Evolutionary conservation across 1,139 yeast genomes (phyloP), one percentile per base, ranked within the genome.

Genomic region (Tardiomyces depauwii): DNA sequence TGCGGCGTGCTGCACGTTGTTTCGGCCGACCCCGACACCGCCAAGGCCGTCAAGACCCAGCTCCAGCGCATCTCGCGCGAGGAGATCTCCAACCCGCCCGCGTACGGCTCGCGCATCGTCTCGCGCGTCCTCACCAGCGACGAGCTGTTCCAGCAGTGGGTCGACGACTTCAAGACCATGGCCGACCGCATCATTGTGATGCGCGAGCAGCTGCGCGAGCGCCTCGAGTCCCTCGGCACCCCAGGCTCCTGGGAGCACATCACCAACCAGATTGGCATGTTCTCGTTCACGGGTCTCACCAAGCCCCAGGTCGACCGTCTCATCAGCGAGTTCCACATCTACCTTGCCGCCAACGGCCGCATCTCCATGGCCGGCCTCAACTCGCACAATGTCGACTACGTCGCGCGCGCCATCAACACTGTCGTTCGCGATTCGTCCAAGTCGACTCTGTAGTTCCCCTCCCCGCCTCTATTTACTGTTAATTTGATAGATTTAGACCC

Each of bases 251-350:
- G 97, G 97, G 83, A 81, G 50, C 95, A 86, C 63, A 75, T 91
- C 63, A 72, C 82, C 52, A 74, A 80, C 61, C 97, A 91, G 68
- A 84, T 93, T 65, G 98, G 98, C 61, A 91, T 91, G 97, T 91
- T 91, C 67, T 86, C 89, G 48, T 91, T 76, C 72, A 89, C 96
- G 40, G 96, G 96, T 12, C 75, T 91, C 54, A 65, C 70, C 30
- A 70, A 79, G 41, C 76, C 73, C 41, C 95, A 87, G 66, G 91
- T 85, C 43, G 71, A 77, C 47, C 70, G 72, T 54, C 74, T 91
- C 61, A 78, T 83, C 59, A 73, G 76, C 47, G 78, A 85, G 59
- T 82, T 70, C 67, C 82, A 87, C 40, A 80, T 91, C 40, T 91
- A 91, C 65, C 76, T 93, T 60, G 84, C 95, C 38, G 74, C 76